Conservation (phyloP, 2,329 filamentous ascomycete genomes). For the Cytospora piceicola region DNA sequence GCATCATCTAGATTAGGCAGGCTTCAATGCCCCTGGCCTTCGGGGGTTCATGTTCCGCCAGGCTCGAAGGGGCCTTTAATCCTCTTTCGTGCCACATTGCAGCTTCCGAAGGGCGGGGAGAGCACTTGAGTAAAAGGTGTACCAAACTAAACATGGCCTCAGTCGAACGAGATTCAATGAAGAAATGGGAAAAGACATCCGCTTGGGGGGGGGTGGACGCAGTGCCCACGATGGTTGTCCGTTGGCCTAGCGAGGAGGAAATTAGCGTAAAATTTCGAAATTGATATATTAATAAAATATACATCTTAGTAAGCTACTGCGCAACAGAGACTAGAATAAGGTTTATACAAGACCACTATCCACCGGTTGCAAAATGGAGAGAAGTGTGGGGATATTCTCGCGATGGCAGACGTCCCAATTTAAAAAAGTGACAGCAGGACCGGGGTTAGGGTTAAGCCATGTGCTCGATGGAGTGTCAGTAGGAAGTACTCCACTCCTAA, state of each 20-base stretch:
- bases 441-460: no score
- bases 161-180: background rate
- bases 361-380: no score
- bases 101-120: background rate
- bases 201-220: background rate
- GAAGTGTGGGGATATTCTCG: no score
- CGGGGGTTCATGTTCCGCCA: slow-evolving; percentile 19
- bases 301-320: no score
- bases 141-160: background rate
- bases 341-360: no score
- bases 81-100: background rate
- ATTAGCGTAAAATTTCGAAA: no score
- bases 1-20: background rate
- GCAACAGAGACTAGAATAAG: no score
- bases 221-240: background rate
- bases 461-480: no score
- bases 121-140: background rate
- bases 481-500: background rate
- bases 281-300: no score
- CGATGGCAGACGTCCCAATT: no score
- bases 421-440: no score
- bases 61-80: slow-evolving; percentile 1
- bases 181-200: background rate
- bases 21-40: background rate
- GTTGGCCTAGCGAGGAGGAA: background rate